Base-by-base conservation (phyloP, 2,329 filamentous ascomycete genomes). In the Kalmusia sp. region DNA sequence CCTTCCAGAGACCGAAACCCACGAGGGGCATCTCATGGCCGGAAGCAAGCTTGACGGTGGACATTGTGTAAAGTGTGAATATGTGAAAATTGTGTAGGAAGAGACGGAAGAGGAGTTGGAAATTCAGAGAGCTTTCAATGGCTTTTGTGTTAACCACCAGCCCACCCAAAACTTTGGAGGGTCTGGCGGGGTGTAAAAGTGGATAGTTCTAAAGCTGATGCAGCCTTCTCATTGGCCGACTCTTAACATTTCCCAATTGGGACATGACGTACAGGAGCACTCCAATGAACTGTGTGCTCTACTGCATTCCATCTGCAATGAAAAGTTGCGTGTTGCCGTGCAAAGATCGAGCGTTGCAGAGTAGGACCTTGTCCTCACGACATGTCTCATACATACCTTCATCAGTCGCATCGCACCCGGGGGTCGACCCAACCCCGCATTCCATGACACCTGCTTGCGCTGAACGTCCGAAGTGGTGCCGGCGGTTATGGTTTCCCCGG, bases 1-100 rank as follows among this genome's bases (percentile, higher is more conserved):
- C 89, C 80, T 95, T 95, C 91, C 91, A 95, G 63, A 93, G 83
- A 54, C 88, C 88, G 72, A 90, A 90, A 75, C 88, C 88, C 61
- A 91, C 87, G 73, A 88, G 84, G 69, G 88, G 88, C 88, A 91
- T 91, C 65, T 89, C 80, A 65, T 83, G 70, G 76, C 86, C 85
- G 75, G 80, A 86, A 77, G 79, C 87, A 58, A 88, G 83, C 78
- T 86, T 87, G 73, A 87, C 78, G 54, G 76, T 84, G n/a, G 49
- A 37, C 54, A 58, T 56, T 44, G 40, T 60, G 14, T 34, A 28
- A 35, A 45, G 15, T 24, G 12, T 19, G 33, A 30, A 35, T 31
- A 11, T 24, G 25, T 44, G 15, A 31, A 34, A 25, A 21, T 17
- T 40, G 15, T 14, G 15, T n/a, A 11, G 4, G 15, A 44, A 6